Base-by-base conservation (phyloP, 257 asterid species). In the Nicotiana sylvestris region DNA sequence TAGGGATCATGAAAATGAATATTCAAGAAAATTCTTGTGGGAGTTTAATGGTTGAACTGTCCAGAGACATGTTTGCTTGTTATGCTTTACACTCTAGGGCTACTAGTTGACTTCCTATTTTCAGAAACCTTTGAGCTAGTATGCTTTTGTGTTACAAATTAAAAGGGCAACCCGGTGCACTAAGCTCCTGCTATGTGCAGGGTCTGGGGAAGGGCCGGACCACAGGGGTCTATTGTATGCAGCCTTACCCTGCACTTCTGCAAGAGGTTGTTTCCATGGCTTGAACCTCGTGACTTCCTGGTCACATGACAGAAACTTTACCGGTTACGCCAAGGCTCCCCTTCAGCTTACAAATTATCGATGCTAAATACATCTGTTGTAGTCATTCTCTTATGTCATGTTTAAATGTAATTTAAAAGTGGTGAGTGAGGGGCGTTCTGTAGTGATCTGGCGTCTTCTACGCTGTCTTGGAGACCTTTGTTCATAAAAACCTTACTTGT, bases 91-190 rank as follows among this genome's bases (percentile, higher is more conserved):
- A 49, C 2, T 27, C 62, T 13, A 10, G 43, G 15, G 16, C 2
- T 49, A 49, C 62, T 49, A 49, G 16, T 27, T 49, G 27, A 74
- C 80, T 74, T 13, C 0, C 62, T 74, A 3, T 15, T 29, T 64
- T 74, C 43, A 74, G 16, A 74, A 74, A 49, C 62, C 80, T 74
- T 74, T 7, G 39, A 74, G 62, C 62, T 49, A 25, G 62, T 74
- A 74, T 25, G 62, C 62, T 6, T 27, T 74, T 6, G 8, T 43
- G 21, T 25, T 12, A 6, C 61, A 70, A 33, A 33, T 33, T 33
- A 32, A 32, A 32, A 32, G 3, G 33, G 33, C 33, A 32, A 2
- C 33, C 33, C 33, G 33, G 33, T 32, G 33, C 33, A 32, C 33
- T 32, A 32, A 32, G 3, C 33, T 32, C 33, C 33, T 3, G 33